Evolutionary conservation across 2,329 filamentous ascomycete species (phyloP).

Genomic region (Beauveria pseudobassiana): DNA sequence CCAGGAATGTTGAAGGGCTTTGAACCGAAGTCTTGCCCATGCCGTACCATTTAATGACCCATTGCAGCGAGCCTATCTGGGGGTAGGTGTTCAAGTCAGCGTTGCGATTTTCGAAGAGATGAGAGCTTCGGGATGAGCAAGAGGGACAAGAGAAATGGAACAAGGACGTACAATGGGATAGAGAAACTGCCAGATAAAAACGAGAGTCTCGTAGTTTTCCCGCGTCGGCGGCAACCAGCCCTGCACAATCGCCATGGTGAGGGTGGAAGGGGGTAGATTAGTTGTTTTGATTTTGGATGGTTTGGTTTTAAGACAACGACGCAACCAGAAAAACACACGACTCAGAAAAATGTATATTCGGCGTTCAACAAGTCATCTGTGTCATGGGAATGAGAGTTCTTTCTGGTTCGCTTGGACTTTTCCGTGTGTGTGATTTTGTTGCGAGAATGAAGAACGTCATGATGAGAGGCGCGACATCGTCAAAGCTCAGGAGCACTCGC

Average conservation of each 20-base stretch:
- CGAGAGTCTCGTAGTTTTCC: slow-evolving; percentile 48
- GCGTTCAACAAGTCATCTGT: too few species aligned
- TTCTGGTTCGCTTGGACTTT: too few species aligned
- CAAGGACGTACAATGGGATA: slow-evolving; percentile 41
- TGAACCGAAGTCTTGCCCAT: slow-evolving; percentile 83
- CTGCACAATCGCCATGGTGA: slow-evolving; percentile 39
- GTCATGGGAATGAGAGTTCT: too few species aligned
- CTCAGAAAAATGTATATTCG: too few species aligned
- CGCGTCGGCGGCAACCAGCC: slow-evolving; percentile 51
- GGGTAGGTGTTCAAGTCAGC: background rate
- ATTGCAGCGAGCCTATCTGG: slow-evolving; percentile 68
- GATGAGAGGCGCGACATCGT: too few species aligned
- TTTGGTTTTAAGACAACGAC: too few species aligned
- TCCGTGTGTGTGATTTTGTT: too few species aligned
- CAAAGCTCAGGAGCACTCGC: too few species aligned
- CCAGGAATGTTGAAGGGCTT: slow-evolving; percentile 81
- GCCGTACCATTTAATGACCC: slow-evolving; percentile 71
- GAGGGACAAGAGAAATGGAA: background rate
- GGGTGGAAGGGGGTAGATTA: too few species aligned
- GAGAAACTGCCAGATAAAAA: slow-evolving; percentile 43
- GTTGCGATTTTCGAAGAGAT: background rate
- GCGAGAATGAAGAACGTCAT: too few species aligned
- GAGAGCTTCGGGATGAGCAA: slow-evolving; percentile 4
- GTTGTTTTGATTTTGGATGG: too few species aligned
- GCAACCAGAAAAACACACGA: too few species aligned